These are phyloP conservation scores for Solanum piurae DNA, from an alignment of 257 asterid genomes.

Conservation along the genomic window DNA sequence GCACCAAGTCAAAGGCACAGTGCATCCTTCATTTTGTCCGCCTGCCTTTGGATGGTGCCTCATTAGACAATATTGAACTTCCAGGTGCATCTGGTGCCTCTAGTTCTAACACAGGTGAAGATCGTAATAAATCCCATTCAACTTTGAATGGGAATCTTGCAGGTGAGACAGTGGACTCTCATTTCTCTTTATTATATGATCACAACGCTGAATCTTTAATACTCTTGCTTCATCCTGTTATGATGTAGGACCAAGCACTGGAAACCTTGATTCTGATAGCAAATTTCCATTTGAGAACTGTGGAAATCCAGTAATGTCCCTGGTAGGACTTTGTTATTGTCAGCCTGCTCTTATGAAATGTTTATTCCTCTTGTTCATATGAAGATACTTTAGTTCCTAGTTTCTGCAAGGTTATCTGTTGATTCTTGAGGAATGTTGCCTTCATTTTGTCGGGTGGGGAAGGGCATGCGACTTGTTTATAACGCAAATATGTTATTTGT, in stretches of 20 bases:
- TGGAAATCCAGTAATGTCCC: slow-evolving; percentile 82
- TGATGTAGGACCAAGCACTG: slow-evolving; percentile 40
- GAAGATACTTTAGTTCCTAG: not conserved
- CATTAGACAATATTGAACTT: slow-evolving; percentile 22
- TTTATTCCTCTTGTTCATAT: not conserved
- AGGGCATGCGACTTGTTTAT: not conserved
- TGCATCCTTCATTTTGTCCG: slow-evolving; percentile 89
- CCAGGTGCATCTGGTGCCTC: slow-evolving; percentile 45
- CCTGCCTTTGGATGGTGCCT: slow-evolving; percentile 27
- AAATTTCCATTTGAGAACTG: slow-evolving; percentile 58
- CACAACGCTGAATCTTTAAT: not conserved
- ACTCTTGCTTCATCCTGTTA: not conserved
- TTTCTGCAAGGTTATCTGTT: not conserved
- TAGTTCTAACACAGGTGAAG: slow-evolving; percentile 21
- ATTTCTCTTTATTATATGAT: not conserved
- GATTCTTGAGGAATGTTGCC: not conserved
- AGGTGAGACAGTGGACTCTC: slow-evolving; percentile 6
- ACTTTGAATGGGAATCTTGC: slow-evolving; percentile 44
- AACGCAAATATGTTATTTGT: not conserved
- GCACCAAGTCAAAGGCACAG: slow-evolving; percentile 87
- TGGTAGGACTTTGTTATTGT: slow-evolving; percentile 30
- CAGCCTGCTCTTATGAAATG: not conserved
- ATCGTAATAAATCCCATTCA: slow-evolving; percentile 28
- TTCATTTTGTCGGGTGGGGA: not conserved
- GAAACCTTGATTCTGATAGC: slow-evolving; percentile 38